These are phyloP conservation scores for Cochlearia excelsa DNA, from an alignment of 345 rosid genomes.

Conservation along the genomic window DNA sequence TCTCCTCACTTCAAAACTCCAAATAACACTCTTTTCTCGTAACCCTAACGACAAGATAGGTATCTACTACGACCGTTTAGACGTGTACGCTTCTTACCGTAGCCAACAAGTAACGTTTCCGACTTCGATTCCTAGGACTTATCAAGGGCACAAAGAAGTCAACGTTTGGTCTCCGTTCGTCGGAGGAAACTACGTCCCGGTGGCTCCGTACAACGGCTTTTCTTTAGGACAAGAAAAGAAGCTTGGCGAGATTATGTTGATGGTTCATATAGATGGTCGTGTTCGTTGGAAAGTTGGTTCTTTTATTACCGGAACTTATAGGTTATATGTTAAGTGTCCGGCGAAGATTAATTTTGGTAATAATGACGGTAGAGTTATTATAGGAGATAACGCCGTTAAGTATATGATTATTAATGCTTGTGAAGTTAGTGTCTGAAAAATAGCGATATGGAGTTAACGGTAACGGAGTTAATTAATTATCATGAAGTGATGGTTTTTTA, in stretches of 20 bases:
- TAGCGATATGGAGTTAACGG: slow-evolving; percentile 1
- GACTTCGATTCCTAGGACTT: slow-evolving; percentile 28
- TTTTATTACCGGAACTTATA: slow-evolving; percentile 33
- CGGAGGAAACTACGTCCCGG: slow-evolving; percentile 37
- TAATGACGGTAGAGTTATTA: slow-evolving; percentile 24
- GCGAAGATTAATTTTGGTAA: slow-evolving; percentile 35
- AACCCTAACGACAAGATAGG: slow-evolving; percentile 60
- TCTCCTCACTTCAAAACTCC: slow-evolving; percentile 57
- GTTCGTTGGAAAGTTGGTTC: slow-evolving; percentile 42
- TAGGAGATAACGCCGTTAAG: slow-evolving; percentile 66
- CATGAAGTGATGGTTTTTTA: slow-evolving; percentile 3
- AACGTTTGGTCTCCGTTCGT: slow-evolving; percentile 51
- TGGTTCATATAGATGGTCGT: slow-evolving; percentile 31
- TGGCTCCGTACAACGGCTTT: slow-evolving; percentile 42
- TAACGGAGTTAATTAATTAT: background rate
- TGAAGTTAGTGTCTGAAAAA: slow-evolving; percentile 54
- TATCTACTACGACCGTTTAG: slow-evolving; percentile 47
- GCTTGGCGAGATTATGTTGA: slow-evolving; percentile 26
- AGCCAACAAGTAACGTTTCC: slow-evolving; percentile 42
- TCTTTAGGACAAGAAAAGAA: slow-evolving; percentile 28
- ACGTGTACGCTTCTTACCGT: slow-evolving; percentile 41
- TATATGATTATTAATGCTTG: slow-evolving; percentile 52
- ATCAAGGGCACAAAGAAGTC: slow-evolving; percentile 44
- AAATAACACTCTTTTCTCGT: slow-evolving; percentile 58
- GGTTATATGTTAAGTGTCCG: slow-evolving; percentile 40